Evolutionary conservation across 768 basidiomycete genomes (phyloP).

Genomic region (Phanerochaete sordida): DNA sequence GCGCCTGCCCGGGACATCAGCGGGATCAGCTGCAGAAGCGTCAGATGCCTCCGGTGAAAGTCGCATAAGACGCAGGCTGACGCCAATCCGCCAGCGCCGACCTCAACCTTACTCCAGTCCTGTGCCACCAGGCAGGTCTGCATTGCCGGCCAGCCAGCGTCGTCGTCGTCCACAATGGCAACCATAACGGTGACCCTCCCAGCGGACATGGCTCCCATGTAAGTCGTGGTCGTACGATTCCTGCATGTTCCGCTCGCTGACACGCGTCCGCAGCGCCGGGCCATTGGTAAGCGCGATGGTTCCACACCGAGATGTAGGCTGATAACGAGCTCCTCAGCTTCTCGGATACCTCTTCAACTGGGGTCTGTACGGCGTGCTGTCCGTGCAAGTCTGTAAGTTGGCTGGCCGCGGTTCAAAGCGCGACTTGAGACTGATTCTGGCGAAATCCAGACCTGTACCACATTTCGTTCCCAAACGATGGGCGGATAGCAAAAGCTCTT

Average conservation of each 20-base stretch:
- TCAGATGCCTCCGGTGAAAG: no score
- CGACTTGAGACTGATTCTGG: background rate
- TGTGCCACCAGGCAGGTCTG: background rate
- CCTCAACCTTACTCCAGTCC: background rate
- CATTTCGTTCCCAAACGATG: slow-evolving; percentile 12
- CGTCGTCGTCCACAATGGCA: background rate
- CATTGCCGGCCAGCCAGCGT: background rate
- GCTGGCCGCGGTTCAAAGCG: background rate
- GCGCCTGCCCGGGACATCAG: no score
- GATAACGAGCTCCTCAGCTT: slow-evolving; percentile 1
- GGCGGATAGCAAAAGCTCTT: background rate
- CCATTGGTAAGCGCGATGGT: background rate
- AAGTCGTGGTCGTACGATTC: no score
- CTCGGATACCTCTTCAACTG: slow-evolving; percentile 24
- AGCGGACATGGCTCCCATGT: background rate
- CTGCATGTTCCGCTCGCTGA: no score
- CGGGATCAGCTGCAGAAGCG: no score
- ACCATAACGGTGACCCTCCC: background rate
- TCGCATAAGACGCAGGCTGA: no score
- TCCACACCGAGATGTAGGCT: background rate
- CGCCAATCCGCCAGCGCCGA: no score
- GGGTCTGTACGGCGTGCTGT: slow-evolving; percentile 16
- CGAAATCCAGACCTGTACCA: slow-evolving; percentile 10
- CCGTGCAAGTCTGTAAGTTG: slow-evolving; percentile 18
- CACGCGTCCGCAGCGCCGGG: background rate